Evolutionary conservation across 768 basidiomycete species (phyloP).

Genomic region (Mycena pura): DNA sequence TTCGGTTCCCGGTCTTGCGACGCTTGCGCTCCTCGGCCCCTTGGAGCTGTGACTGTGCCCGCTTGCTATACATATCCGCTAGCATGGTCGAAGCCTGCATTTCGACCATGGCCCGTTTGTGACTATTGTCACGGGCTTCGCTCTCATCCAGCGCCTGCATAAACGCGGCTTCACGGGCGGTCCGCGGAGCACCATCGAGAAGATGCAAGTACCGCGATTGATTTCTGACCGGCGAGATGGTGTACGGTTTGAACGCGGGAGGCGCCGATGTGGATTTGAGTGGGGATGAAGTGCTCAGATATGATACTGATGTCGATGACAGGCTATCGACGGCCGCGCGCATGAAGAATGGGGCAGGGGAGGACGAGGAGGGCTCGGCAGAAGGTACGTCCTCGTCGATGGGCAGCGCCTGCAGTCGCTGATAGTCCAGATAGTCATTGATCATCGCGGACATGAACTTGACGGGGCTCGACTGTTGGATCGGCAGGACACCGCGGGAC

Average conservation of each 20-base stretch:
- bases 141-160: neutral
- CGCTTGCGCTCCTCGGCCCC: neutral
- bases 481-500: neutral
- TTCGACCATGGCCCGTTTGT: neutral
- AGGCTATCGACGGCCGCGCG: constrained; percentile 3
- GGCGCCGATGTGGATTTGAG: neutral
- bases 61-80: neutral
- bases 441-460: constrained; percentile 1
- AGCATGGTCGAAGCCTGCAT: neutral
- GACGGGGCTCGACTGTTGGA: neutral
- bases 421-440: constrained; percentile 1
- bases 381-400: neutral
- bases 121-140: neutral
- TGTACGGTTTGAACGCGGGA: neutral
- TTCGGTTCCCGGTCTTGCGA: neutral
- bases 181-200: neutral
- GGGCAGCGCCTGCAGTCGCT: neutral
- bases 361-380: neutral
- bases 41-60: neutral
- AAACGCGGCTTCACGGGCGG: neutral
- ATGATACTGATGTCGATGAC: constrained; percentile 6
- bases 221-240: constrained; percentile 1
- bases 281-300: neutral
- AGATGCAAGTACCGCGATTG: neutral
- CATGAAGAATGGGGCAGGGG: neutral